Conservation (phyloP, 352 stramenopile species). For the Blastocystis sp. region DNA sequence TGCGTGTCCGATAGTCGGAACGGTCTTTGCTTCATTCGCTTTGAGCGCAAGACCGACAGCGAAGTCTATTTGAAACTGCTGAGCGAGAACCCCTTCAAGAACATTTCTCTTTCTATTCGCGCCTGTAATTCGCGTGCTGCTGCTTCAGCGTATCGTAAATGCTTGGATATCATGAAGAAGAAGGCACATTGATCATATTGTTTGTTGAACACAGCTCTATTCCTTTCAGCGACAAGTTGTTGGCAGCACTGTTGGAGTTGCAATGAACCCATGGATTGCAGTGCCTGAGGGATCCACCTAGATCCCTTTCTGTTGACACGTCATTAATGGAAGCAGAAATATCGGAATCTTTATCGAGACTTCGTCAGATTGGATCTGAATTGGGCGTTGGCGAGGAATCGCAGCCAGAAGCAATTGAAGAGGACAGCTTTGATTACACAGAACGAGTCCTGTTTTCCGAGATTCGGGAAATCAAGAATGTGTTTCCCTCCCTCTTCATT, state of each 20-base stretch:
- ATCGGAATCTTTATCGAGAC: neutral
- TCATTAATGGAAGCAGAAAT: constrained; percentile 43
- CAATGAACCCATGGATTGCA: too few species aligned
- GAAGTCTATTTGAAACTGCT: neutral
- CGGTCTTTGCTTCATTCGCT: neutral
- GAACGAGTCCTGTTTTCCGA: constrained; percentile 15
- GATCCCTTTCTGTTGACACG: neutral
- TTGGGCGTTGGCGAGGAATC: neutral
- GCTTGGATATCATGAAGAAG: neutral
- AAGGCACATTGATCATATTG: neutral
- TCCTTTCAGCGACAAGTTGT: too few species aligned
- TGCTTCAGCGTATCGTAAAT: neutral
- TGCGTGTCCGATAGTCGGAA: neutral
- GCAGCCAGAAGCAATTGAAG: neutral
- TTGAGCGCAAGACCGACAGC: neutral
- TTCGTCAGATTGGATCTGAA: neutral
- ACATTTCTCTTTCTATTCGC: neutral
- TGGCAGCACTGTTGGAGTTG: too few species aligned
- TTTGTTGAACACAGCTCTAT: too few species aligned
- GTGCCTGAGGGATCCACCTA: neutral
- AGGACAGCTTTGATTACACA: neutral
- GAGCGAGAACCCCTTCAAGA: neutral
- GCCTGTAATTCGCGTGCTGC: neutral
- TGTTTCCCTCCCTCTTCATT: neutral
- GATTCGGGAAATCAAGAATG: constrained; percentile 20